Base-by-base conservation (phyloP, 768 basidiomycete species). In the Imleria badia region DNA sequence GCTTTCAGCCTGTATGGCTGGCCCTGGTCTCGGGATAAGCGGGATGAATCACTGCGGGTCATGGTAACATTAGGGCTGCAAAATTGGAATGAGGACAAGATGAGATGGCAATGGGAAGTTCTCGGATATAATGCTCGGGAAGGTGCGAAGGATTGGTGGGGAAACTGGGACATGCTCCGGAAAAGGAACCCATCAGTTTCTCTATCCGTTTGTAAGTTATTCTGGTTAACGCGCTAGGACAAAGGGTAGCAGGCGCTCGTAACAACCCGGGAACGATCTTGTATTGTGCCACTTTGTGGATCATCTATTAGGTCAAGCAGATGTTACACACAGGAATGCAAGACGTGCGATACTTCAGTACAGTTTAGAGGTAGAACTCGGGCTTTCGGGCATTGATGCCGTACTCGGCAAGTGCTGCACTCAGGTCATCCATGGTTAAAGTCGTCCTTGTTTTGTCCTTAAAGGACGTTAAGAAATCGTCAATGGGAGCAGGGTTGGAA, bases 391-490 rank as follows among this genome's bases (percentile, higher is more conserved):
- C 81, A 61, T 89, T 94, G 64, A 99, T 93, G 6, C 96, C 96
- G 64, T 98, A 97, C 72, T 99, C 97, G n/a, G 81, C 80, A 31
- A 99, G 80, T 2, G 97, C 97, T 6, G 93, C 79, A 55, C 89
- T 91, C 34, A 99, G 78, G 67, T 99, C 97, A 49, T 99, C 97
- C 94, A 98, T 98, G 19, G 93, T 97, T 59, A 99, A 73, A 0
- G 94, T 91, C 38, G 96, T 98, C 58, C 91, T 85, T 38, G 92
- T 94, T 66, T 94, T 91, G 66, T 93, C 91, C 90, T 93, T 56
- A 11, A 17, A 30, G 34, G 15, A 45, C 10, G 38, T 64, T 23
- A 58, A 30, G 30, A 19, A 26, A 45, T 43, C 49, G 59, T 44
- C 48, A 47, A 33, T 29, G 52, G 39, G 26, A 39, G 14, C 9